A percentile compares a stretch with the other conserved stretches of the same genome.
Conservation (phyloP, 2,329 filamentous ascomycete genomes). For the Neoarthrinium moseri region DNA sequence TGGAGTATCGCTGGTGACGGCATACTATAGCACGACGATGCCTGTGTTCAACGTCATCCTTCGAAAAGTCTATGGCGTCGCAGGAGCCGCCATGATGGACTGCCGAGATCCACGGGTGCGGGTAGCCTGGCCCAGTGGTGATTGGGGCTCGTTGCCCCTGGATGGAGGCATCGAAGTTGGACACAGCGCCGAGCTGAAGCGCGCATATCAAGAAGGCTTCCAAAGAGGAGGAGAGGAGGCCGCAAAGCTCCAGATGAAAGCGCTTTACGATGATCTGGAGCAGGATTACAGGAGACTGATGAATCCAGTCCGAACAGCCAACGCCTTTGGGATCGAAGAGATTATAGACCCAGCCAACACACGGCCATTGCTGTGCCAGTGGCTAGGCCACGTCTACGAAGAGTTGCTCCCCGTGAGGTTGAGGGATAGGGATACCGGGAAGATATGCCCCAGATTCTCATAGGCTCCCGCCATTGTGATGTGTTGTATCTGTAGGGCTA, state of each 20-base stretch:
- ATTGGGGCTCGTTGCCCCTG: constrained; percentile 61
- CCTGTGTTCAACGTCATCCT: constrained; percentile 64
- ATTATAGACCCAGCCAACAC: constrained; percentile 64
- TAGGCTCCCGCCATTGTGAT: too few relatives aligned
- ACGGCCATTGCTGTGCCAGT: constrained; percentile 51
- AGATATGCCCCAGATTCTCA: constrained; percentile 7
- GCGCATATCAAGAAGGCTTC: constrained; percentile 30
- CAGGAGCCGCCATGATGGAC: constrained; percentile 63
- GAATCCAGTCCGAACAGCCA: constrained; percentile 64
- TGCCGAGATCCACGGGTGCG: constrained; percentile 59
- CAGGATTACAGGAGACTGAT: constrained; percentile 60
- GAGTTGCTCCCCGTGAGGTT: constrained; percentile 3
- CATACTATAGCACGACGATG: constrained; percentile 62
- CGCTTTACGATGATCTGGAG: constrained; percentile 54
- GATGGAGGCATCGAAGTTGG: constrained; percentile 65
- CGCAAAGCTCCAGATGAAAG: constrained; percentile 36
- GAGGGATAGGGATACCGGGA: constrained; percentile 4
- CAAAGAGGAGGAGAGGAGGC: constrained; percentile 18
- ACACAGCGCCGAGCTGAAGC: constrained; percentile 56
- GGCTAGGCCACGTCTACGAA: constrained; percentile 51
- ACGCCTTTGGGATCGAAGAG: constrained; percentile 63
- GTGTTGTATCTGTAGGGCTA: too few relatives aligned
- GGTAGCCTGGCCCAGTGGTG: constrained; percentile 62
- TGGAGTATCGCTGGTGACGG: constrained; percentile 58
- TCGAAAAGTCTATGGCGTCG: constrained; percentile 61